These are phyloP conservation scores for Stentor coeruleus DNA, from an alignment of 73 alveolate genomes.

Conservation along the genomic window DNA sequence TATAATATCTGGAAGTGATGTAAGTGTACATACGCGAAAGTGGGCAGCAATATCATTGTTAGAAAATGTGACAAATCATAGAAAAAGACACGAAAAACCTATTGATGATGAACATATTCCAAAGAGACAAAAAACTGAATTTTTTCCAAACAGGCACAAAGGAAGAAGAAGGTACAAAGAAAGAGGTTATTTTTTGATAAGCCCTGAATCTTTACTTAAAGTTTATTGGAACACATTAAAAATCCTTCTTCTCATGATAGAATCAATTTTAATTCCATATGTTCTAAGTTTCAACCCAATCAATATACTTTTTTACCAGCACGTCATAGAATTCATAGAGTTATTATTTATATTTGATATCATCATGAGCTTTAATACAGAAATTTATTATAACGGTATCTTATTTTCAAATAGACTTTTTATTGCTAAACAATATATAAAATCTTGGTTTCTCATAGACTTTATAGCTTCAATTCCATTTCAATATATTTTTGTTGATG, in stretches of 20 bases:
- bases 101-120: too few relatives aligned
- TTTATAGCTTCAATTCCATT: background rate
- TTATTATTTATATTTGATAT: background rate
- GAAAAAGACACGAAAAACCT: background rate
- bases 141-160: background rate
- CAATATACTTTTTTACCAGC: background rate
- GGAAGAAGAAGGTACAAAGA: constrained; percentile 9
- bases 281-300: background rate
- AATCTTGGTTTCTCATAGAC: background rate
- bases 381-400: background rate
- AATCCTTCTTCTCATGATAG: background rate
- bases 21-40: background rate
- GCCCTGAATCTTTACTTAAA: background rate
- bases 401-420: background rate
- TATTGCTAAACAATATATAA: background rate
- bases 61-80: background rate
- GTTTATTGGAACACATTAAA: background rate
- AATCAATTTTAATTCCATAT: background rate
- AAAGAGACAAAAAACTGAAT: background rate
- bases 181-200: too few relatives aligned
- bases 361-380: constrained; percentile 1
- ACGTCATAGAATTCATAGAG: background rate
- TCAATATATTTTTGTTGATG: background rate
- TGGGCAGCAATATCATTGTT: background rate
- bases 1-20: background rate